Conservation (phyloP, 2,329 filamentous ascomycete species). For the Alternaria consortialis region DNA sequence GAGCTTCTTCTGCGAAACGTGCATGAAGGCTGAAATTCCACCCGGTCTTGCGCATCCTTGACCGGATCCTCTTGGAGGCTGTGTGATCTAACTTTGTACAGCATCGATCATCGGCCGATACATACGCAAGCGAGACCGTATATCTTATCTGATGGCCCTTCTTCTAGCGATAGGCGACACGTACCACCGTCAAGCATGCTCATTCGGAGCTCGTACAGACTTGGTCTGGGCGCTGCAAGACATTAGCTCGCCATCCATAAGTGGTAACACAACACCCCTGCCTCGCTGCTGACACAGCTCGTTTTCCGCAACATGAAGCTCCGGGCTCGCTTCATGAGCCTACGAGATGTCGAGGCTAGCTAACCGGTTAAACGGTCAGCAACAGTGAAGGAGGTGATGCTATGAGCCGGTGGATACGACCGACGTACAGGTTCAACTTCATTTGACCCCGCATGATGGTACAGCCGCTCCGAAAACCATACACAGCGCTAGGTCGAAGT, state of each 20-base stretch:
- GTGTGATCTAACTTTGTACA: constrained; percentile 12
- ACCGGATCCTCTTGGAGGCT: constrained; percentile 10
- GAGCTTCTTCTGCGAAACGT: not conserved
- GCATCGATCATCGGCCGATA: constrained; percentile 18
- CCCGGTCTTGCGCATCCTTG: constrained; percentile 4
- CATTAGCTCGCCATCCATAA: constrained; percentile 17
- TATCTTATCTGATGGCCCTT: constrained; percentile 18
- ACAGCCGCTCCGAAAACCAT: constrained; percentile 6
- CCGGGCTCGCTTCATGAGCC: not conserved
- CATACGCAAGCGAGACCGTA: constrained; percentile 26
- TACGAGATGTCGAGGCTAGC: not conserved
- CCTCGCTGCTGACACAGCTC: constrained; percentile 32
- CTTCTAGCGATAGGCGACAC: constrained; percentile 7
- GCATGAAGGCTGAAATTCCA: constrained; percentile 3
- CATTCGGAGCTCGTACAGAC: not conserved
- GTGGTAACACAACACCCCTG: constrained; percentile 6
- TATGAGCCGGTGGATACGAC: constrained; percentile 13
- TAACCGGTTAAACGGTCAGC: constrained; percentile 19
- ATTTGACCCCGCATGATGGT: not conserved
- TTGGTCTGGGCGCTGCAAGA: constrained; percentile 17
- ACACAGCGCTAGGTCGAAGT: constrained; percentile 16
- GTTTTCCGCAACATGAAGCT: constrained; percentile 22
- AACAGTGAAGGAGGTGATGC: constrained; percentile 1
- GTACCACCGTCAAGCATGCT: constrained; percentile 6
- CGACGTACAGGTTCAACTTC: constrained; percentile 11